Conservation (phyloP, 805 yeast species). For the Candida fluviatilis region DNA sequence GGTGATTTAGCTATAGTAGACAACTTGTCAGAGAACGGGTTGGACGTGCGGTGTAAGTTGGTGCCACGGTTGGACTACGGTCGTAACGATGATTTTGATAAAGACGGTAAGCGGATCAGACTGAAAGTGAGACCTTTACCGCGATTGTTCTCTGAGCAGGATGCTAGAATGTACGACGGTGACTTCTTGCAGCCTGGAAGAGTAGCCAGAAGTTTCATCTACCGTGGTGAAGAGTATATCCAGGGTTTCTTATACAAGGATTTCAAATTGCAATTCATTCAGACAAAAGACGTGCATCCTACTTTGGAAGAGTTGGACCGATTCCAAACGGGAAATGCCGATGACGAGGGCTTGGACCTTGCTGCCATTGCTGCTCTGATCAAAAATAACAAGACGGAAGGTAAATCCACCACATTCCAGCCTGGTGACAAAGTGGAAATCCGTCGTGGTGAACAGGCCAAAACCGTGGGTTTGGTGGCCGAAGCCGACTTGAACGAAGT, state of each 20-base stretch:
- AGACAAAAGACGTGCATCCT: constrained; percentile 80
- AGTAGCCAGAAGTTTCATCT: constrained; percentile 58
- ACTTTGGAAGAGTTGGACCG: constrained; percentile 81
- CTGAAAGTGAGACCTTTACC: constrained; percentile 78
- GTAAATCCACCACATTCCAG: constrained; percentile 53
- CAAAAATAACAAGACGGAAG: constrained; percentile 42
- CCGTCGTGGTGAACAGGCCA: constrained; percentile 88
- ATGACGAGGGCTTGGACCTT: constrained; percentile 80
- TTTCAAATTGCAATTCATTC: constrained; percentile 76
- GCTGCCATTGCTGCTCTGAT: constrained; percentile 84
- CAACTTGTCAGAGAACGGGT: constrained; percentile 88
- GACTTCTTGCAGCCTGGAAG: constrained; percentile 64
- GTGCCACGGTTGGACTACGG: constrained; percentile 95
- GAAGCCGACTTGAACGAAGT: constrained; percentile 58
- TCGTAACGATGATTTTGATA: constrained; percentile 49
- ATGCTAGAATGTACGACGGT: constrained; percentile 82
- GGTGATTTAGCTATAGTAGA: constrained; percentile 93
- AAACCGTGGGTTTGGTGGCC: constrained; percentile 75
- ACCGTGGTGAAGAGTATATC: constrained; percentile 82
- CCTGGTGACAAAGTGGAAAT: constrained; percentile 94
- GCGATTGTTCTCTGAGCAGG: constrained; percentile 80
- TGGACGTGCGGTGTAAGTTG: constrained; percentile 88
- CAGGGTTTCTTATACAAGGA: constrained; percentile 88
- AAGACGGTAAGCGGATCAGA: constrained; percentile 42
- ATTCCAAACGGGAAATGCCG: constrained; percentile 69